phyloP scores from a whole-genome alignment of 148 eudicot species.

The Tetragonia tetragonoides region DNA sequence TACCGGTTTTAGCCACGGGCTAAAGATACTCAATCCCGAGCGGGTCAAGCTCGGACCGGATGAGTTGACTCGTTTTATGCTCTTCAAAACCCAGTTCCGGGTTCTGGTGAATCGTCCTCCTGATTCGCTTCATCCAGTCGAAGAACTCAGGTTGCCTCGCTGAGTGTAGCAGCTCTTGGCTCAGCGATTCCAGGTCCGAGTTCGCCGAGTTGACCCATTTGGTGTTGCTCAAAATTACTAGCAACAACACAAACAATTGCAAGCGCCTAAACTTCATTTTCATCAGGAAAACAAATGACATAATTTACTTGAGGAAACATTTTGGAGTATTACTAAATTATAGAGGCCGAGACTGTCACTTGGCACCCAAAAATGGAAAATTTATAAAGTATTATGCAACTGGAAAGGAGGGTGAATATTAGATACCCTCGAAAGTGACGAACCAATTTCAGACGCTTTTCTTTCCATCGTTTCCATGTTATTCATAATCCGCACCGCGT shows the following conservation, averaged over 20 bases:
- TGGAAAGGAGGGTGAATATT: no score
- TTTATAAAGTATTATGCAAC: no score
- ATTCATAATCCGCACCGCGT: no score
- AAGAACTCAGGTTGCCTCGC: slow-evolving; percentile 50
- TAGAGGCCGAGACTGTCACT: no score
- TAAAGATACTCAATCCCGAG: slow-evolving; percentile 53
- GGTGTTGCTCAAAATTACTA: neutral
- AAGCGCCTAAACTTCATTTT: no score
- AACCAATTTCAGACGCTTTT: no score
- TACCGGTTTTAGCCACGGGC: slow-evolving; percentile 64
- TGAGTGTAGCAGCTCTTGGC: slow-evolving; percentile 45
- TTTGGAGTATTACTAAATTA: no score
- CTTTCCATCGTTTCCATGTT: no score
- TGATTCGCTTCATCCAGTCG: slow-evolving; percentile 46
- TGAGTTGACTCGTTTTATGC: slow-evolving; percentile 51
- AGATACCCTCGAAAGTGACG: no score
- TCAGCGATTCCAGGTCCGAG: slow-evolving; percentile 25
- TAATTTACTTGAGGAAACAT: no score
- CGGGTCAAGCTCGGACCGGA: slow-evolving; percentile 52
- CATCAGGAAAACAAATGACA: no score
- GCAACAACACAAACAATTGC: neutral
- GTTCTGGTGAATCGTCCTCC: slow-evolving; percentile 59
- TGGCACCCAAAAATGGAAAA: no score
- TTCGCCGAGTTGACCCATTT: slow-evolving; percentile 20
- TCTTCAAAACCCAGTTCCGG: slow-evolving; percentile 70